Percentiles rank a stretch among this genome's conserved stretches.
phyloP scores from a whole-genome alignment of 1,284 basidiomycete genomes.

The Waitea zeae region DNA sequence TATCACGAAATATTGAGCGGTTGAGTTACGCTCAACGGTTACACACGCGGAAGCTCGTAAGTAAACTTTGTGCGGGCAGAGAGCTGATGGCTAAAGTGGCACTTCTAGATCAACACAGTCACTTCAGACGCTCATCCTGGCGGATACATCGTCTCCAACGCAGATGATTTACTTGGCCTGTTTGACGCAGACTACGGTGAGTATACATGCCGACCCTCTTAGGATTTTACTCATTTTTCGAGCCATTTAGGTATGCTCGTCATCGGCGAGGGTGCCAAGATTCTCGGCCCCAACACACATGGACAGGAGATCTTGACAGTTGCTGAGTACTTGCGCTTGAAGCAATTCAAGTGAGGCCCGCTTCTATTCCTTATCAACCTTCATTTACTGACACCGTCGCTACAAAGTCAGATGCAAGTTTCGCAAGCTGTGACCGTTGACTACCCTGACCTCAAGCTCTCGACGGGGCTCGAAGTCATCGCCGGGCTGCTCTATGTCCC shows the following conservation, averaged over 20 bases:
- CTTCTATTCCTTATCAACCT: not conserved
- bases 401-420: constrained; percentile 33
- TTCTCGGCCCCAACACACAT: constrained; percentile 64
- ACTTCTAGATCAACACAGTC: constrained; percentile 64
- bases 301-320: constrained; percentile 79
- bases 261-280: constrained; percentile 77
- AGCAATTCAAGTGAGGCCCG: constrained; percentile 47
- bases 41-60: constrained; percentile 60
- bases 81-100: no score
- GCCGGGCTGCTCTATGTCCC: constrained; percentile 74
- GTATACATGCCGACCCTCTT: no score
- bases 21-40: constrained; percentile 68
- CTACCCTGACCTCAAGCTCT: constrained; percentile 61
- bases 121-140: constrained; percentile 58
- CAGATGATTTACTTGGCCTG: constrained; percentile 65
- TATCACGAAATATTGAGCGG: constrained; percentile 74
- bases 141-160: constrained; percentile 78
- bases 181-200: constrained; percentile 84
- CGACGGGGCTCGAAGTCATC: constrained; percentile 53
- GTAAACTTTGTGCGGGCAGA: constrained; percentile 10
- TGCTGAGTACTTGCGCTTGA: constrained; percentile 71
- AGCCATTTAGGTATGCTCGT: no score
- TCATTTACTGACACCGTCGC: not conserved
- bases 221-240: no score
- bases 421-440: constrained; percentile 57